Conservation (phyloP, 2,329 filamentous ascomycete species). For the Cladorrhinum sp. region DNA sequence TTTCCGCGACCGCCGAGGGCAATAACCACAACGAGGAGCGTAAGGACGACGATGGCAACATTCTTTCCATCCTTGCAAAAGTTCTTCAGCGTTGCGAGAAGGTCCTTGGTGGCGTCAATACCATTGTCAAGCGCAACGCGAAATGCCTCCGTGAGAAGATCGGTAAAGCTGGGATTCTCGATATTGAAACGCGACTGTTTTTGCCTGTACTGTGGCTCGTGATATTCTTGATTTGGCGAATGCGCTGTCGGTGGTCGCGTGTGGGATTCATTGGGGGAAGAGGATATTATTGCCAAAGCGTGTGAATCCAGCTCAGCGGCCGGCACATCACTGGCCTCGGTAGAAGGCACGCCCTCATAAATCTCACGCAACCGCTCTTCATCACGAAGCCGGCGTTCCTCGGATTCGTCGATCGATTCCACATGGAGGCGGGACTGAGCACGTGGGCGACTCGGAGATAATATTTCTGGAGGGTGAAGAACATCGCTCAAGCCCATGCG, state of each 20-base stretch:
- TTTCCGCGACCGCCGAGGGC: slow-evolving; percentile 44
- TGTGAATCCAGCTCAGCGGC: not conserved
- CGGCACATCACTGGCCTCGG: not conserved
- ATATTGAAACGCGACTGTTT: slow-evolving; percentile 25
- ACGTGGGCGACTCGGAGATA: not conserved
- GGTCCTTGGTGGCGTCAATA: not conserved
- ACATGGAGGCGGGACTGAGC: slow-evolving; percentile 11
- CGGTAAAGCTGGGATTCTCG: slow-evolving; percentile 48
- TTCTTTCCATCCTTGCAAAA: slow-evolving; percentile 54
- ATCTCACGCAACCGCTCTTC: slow-evolving; percentile 54
- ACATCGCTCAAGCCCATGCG: slow-evolving; percentile 11
- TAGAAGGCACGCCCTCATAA: slow-evolving; percentile 38
- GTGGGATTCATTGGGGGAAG: slow-evolving; percentile 3
- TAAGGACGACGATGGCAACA: slow-evolving; percentile 53
- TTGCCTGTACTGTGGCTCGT: not conserved
- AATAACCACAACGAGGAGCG: slow-evolving; percentile 46
- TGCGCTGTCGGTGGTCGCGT: slow-evolving; percentile 22
- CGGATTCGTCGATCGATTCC: slow-evolving; percentile 26
- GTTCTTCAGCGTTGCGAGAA: not conserved
- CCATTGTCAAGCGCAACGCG: slow-evolving; percentile 45
- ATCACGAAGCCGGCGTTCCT: slow-evolving; percentile 42
- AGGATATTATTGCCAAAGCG: not conserved
- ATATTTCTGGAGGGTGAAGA: not conserved
- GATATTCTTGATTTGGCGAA: slow-evolving; percentile 11
- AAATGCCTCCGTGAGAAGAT: slow-evolving; percentile 53